phyloP scores from a whole-genome alignment of 2,329 filamentous ascomycete species.

The Aspergillus sp. region DNA sequence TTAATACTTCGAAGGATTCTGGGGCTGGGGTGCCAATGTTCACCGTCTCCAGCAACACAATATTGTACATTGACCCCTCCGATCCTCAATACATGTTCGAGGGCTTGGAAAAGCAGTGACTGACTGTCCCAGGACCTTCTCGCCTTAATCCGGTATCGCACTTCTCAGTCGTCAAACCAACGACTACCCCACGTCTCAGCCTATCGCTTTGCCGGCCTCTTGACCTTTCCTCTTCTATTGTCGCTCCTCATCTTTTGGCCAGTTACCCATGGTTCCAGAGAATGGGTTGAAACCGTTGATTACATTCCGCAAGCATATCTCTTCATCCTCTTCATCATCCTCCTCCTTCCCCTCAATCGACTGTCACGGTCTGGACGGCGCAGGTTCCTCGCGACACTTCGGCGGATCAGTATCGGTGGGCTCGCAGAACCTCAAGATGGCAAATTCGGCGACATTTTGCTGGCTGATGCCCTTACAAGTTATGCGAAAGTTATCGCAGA shows the following conservation, averaged over 20 bases:
- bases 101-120: not conserved
- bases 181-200: conserved; percentile 76
- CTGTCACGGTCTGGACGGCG: conserved; percentile 69
- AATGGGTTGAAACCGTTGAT: conserved; percentile 73
- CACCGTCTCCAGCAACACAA: conserved; percentile 77
- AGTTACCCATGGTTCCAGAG: conserved; percentile 68
- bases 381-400: conserved; percentile 72
- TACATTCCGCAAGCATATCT: conserved; percentile 86
- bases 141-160: conserved; percentile 80
- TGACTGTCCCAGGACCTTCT: conserved; percentile 66
- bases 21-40: conserved; percentile 92
- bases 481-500: conserved; percentile 93
- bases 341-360: conserved; percentile 70
- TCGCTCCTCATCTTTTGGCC: conserved; percentile 83
- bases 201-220: conserved; percentile 78
- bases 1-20: conserved; percentile 61
- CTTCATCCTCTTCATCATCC: conserved; percentile 66
- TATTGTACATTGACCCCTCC: conserved; percentile 57
- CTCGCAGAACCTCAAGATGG: conserved; percentile 83
- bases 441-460: conserved; percentile 90
- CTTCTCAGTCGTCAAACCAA: conserved; percentile 68
- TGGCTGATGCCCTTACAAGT: conserved; percentile 91
- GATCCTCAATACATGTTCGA: not conserved
- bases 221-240: conserved; percentile 68
- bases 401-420: conserved; percentile 78